Evolutionary conservation across 768 basidiomycete genomes (phyloP).

Genomic region (Daedaleopsis nitida): DNA sequence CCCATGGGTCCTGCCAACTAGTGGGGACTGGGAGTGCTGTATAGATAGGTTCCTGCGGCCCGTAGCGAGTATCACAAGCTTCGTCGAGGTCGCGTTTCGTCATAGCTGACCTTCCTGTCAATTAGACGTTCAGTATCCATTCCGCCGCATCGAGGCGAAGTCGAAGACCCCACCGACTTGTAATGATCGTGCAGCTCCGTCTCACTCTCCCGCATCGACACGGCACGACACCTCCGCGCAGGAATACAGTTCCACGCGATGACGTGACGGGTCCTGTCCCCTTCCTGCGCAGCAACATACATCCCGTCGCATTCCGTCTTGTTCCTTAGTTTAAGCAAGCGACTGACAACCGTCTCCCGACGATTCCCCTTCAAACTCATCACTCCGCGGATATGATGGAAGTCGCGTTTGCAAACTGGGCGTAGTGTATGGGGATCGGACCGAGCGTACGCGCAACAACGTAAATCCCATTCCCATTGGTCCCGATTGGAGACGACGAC

Average conservation of each 20-base stretch:
- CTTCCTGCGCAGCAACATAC: too few relatives aligned
- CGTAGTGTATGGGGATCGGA: not conserved
- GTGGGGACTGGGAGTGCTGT: too few relatives aligned
- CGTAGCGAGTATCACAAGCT: not conserved
- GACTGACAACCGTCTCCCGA: not conserved
- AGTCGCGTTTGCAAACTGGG: not conserved
- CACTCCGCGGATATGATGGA: not conserved
- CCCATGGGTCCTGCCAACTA: not conserved
- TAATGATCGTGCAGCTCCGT: not conserved
- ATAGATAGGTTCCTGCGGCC: too few relatives aligned
- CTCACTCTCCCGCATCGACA: not conserved
- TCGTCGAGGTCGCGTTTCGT: not conserved
- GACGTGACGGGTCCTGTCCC: too few relatives aligned
- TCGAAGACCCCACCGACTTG: not conserved
- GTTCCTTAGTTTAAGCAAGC: not conserved
- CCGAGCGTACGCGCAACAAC: not conserved
- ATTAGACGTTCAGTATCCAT: too few relatives aligned
- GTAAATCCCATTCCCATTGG: not conserved
- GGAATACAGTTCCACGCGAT: too few relatives aligned
- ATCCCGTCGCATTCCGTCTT: not conserved
- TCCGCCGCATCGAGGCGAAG: not conserved
- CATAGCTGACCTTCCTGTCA: not conserved
- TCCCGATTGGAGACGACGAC: not conserved
- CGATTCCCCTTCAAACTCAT: not conserved
- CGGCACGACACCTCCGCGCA: not conserved